Percentiles rank a stretch among this genome's conserved stretches.
These are phyloP conservation scores for Rutstroemia sp. DNA, from an alignment of 2,329 filamentous ascomycete genomes.

Conservation along the genomic window DNA sequence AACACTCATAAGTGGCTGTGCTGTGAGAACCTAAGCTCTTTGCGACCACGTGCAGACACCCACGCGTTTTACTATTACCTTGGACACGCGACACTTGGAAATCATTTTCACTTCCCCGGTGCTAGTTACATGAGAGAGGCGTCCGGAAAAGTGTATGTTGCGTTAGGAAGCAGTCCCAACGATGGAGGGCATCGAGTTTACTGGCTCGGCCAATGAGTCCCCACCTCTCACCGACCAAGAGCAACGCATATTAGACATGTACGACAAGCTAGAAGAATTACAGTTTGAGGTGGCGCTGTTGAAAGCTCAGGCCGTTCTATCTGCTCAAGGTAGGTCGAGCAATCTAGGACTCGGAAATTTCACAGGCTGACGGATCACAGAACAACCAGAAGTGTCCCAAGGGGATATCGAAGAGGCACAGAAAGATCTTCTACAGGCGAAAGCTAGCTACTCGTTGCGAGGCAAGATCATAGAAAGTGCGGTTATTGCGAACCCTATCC, in stretches of 20 bases:
- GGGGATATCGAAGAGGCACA: constrained; percentile 52
- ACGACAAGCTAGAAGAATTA: constrained; percentile 64
- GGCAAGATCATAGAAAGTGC: constrained; percentile 63
- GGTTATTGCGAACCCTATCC: constrained; percentile 64
- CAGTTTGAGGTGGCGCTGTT: constrained; percentile 66
- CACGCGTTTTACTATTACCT: no score
- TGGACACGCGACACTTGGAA: no score
- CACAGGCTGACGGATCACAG: constrained; percentile 18
- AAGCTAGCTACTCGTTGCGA: constrained; percentile 61
- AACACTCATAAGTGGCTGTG: constrained; percentile 2
- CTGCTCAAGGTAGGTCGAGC: constrained; percentile 18
- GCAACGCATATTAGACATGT: constrained; percentile 57
- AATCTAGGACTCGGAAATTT: background rate
- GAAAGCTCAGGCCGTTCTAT: constrained; percentile 32
- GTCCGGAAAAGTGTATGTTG: background rate
- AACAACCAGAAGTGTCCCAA: constrained; percentile 34
- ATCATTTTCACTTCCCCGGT: background rate
- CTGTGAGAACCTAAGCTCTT: background rate
- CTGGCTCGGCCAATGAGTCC: constrained; percentile 3
- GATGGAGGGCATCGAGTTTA: constrained; percentile 25
- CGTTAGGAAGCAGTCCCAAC: constrained; percentile 7
- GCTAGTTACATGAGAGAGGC: background rate
- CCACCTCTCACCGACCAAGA: constrained; percentile 60
- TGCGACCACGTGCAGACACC: background rate
- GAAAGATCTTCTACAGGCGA: constrained; percentile 57